Conservation (phyloP, 2,329 filamentous ascomycete species). For the Colletotrichum sp. region DNA sequence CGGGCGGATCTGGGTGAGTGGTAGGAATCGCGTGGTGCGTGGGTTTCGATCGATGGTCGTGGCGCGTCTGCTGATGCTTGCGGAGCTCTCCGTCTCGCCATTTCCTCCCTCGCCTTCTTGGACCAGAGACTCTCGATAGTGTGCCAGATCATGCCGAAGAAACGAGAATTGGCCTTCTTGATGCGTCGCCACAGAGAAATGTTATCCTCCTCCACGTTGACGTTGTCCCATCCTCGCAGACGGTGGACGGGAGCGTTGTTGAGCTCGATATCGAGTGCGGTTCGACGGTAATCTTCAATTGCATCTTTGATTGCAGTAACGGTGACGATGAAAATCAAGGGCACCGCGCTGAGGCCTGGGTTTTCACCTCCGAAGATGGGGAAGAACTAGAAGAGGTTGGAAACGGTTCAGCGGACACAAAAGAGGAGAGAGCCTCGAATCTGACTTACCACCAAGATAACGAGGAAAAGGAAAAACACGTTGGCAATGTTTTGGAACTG, state of each 20-base stretch:
- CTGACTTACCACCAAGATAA: conserved; percentile 85
- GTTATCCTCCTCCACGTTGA: conserved; percentile 88
- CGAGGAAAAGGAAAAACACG: conserved; percentile 95
- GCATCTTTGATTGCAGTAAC: conserved; percentile 94
- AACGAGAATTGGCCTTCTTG: conserved; percentile 84
- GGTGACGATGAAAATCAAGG: conserved; percentile 88
- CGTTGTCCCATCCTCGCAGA: conserved; percentile 86
- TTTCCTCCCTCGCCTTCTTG: conserved; percentile 54
- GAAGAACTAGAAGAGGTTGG: conserved; percentile 72
- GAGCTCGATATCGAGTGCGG: conserved; percentile 86
- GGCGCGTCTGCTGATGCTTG: conserved; percentile 41
- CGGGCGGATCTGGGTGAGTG: conserved; percentile 45
- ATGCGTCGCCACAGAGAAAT: conserved; percentile 84
- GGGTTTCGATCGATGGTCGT: conserved; percentile 68
- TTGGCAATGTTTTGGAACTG: conserved; percentile 99
- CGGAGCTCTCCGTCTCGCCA: conserved; percentile 51
- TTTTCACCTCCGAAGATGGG: conserved; percentile 93
- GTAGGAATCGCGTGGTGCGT: conserved; percentile 57
- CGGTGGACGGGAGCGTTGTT: conserved; percentile 97
- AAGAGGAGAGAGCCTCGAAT: not conserved
- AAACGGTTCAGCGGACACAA: not conserved
- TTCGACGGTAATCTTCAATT: conserved; percentile 93
- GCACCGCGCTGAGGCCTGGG: conserved; percentile 87
- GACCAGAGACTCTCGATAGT: conserved; percentile 52
- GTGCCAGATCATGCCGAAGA: conserved; percentile 59